Percentiles rank a stretch among this genome's conserved stretches.
These are phyloP conservation scores for Penicillium canariense DNA, from an alignment of 495 filamentous ascomycete genomes.

Conservation along the genomic window DNA sequence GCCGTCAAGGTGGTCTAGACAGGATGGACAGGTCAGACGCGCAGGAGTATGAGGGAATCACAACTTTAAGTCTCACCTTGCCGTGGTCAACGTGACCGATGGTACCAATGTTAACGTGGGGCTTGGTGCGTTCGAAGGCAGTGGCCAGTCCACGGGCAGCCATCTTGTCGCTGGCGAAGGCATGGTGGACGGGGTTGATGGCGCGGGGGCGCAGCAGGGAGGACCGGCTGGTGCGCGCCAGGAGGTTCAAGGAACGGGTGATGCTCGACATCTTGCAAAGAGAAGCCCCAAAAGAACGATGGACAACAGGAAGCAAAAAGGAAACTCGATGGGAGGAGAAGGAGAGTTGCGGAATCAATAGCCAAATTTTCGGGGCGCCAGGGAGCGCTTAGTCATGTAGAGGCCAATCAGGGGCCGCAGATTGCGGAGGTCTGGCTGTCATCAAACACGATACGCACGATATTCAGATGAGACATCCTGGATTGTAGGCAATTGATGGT, in stretches of 20 bases:
- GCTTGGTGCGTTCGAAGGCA: constrained; percentile 86
- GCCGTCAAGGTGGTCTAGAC: constrained; percentile 91
- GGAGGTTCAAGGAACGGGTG: constrained; percentile 62
- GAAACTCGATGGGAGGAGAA: constrained; percentile 29
- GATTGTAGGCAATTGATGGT: not conserved
- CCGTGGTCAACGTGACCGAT: constrained; percentile 99
- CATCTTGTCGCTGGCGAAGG: constrained; percentile 64
- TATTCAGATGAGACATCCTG: not conserved
- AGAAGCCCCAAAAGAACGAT: constrained; percentile 33
- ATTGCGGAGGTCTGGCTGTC: constrained; percentile 38
- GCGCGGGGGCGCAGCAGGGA: constrained; percentile 58
- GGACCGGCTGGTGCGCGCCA: constrained; percentile 65
- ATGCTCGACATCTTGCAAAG: constrained; percentile 61
- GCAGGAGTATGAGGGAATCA: constrained; percentile 13
- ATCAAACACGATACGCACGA: not conserved
- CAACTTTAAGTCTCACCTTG: constrained; percentile 62
- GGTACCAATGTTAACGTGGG: constrained; percentile 97
- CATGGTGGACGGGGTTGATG: constrained; percentile 68
- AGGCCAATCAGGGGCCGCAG: constrained; percentile 35
- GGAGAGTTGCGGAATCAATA: constrained; percentile 30
- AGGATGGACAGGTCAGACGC: constrained; percentile 28
- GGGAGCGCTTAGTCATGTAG: constrained; percentile 41
- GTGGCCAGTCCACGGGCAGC: constrained; percentile 69
- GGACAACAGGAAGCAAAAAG: constrained; percentile 35
- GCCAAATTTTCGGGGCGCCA: constrained; percentile 40